These are phyloP conservation scores for Nelumbo lutea DNA, from an alignment of 164 flowering plant genomes.

Conservation along the genomic window DNA sequence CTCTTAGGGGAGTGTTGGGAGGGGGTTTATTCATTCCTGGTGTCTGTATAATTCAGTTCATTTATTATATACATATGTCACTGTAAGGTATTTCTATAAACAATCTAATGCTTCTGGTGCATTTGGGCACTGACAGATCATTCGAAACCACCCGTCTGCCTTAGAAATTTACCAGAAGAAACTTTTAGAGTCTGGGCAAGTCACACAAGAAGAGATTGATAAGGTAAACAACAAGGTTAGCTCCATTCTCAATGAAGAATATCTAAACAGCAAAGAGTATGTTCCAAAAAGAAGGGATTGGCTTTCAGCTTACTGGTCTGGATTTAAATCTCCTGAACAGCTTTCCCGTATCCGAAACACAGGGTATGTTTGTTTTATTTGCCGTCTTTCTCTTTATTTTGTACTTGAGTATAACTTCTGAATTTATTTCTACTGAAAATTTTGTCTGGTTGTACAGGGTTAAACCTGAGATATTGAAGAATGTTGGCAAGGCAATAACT, in stretches of 20 bases:
- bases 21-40: not conserved
- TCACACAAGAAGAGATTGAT: slow-evolving; percentile 65
- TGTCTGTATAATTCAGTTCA: not conserved
- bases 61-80: not conserved
- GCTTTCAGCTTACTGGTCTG: slow-evolving; percentile 95
- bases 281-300: slow-evolving; percentile 74
- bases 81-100: not conserved
- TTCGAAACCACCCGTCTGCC: slow-evolving; percentile 83
- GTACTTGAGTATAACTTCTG: not conserved
- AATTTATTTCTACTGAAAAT: slow-evolving; percentile 2
- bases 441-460: slow-evolving; percentile 49
- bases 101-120: not conserved
- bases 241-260: slow-evolving; percentile 84
- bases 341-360: slow-evolving; percentile 89
- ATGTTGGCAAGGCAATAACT: slow-evolving; percentile 89
- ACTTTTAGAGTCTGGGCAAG: slow-evolving; percentile 70
- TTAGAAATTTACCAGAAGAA: slow-evolving; percentile 73
- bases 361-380: slow-evolving; percentile 45
- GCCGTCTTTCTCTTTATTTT: not conserved
- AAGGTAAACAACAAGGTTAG: slow-evolving; percentile 61
- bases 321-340: slow-evolving; percentile 95
- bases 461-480: slow-evolving; percentile 89
- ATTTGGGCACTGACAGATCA: slow-evolving; percentile 43
- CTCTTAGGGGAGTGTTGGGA: no score
- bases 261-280: slow-evolving; percentile 77